Percentiles rank a stretch among this genome's conserved stretches.
Evolutionary conservation across 2,329 filamentous ascomycete species (phyloP).

Genomic region (Curvularia sp.): DNA sequence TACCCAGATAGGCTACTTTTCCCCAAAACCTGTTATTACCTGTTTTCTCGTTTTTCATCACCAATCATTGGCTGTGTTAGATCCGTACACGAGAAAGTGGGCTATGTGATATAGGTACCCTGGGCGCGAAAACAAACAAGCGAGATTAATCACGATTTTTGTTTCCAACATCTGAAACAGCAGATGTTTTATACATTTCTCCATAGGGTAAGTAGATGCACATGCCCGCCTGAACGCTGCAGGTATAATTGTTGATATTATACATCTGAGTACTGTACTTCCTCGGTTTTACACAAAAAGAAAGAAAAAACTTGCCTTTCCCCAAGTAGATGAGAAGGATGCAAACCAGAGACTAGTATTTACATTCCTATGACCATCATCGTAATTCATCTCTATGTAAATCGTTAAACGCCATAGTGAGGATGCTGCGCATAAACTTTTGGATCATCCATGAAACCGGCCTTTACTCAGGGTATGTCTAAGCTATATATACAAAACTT

Average conservation of each 20-base stretch:
- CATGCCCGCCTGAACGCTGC: too few species aligned
- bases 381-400: neutral
- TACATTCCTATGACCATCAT: neutral
- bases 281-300: too few species aligned
- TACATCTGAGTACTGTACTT: too few species aligned
- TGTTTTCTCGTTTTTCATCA: neutral
- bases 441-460: neutral
- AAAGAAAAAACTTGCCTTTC: neutral
- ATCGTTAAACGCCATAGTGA: neutral
- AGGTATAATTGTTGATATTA: too few species aligned
- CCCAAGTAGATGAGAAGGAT: neutral
- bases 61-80: neutral
- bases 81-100: too few species aligned
- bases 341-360: neutral
- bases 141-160: neutral
- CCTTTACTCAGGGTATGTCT: neutral
- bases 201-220: too few species aligned
- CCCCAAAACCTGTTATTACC: neutral
- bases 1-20: neutral
- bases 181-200: too few species aligned
- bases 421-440: neutral
- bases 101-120: too few species aligned
- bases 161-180: too few species aligned
- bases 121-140: too few species aligned
- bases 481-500: constrained; percentile 3